Evolutionary conservation across 1,139 yeast genomes (phyloP).

Genomic region (Trichomonascaceae sp.): DNA sequence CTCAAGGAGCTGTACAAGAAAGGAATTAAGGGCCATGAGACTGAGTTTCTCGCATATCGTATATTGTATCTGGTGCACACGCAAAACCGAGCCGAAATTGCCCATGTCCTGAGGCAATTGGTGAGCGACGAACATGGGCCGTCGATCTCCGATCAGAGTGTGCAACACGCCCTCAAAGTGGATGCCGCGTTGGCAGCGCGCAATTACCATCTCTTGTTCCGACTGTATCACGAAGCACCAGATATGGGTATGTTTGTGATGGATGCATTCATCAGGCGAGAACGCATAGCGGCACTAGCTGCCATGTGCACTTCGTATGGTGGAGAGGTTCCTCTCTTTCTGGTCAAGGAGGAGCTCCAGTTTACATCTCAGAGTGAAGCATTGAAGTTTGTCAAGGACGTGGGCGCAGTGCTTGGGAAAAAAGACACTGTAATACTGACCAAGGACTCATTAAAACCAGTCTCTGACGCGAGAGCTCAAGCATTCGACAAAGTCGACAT

Average conservation of each 20-base stretch:
- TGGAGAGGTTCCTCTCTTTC: conserved; percentile 35
- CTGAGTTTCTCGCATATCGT: conserved; percentile 63
- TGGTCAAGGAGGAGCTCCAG: conserved; percentile 35
- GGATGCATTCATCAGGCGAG: conserved; percentile 38
- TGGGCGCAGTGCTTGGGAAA: no score
- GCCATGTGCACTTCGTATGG: conserved; percentile 50
- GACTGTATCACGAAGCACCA: conserved; percentile 30
- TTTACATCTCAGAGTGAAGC: no score
- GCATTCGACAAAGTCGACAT: conserved; percentile 64
- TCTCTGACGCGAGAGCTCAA: conserved; percentile 34
- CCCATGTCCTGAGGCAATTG: conserved; percentile 18
- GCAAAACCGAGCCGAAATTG: conserved; percentile 35
- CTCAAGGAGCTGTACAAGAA: conserved; percentile 42
- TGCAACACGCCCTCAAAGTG: conserved; percentile 34
- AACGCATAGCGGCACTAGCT: conserved; percentile 47
- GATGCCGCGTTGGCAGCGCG: conserved; percentile 30
- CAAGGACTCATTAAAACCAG: conserved; percentile 33
- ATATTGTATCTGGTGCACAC: conserved; percentile 71
- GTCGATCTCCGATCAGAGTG: conserved; percentile 18
- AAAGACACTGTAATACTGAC: conserved; percentile 16
- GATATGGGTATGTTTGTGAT: conserved; percentile 31
- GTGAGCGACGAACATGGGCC: conserved; percentile 14
- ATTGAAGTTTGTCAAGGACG: no score
- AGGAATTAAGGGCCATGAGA: conserved; percentile 27
- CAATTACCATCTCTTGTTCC: conserved; percentile 45